A percentile compares a stretch with the other conserved stretches of the same genome.
Evolutionary conservation across 352 stramenopile genomes (phyloP).

Genomic region (Saprolegnia diclina): DNA sequence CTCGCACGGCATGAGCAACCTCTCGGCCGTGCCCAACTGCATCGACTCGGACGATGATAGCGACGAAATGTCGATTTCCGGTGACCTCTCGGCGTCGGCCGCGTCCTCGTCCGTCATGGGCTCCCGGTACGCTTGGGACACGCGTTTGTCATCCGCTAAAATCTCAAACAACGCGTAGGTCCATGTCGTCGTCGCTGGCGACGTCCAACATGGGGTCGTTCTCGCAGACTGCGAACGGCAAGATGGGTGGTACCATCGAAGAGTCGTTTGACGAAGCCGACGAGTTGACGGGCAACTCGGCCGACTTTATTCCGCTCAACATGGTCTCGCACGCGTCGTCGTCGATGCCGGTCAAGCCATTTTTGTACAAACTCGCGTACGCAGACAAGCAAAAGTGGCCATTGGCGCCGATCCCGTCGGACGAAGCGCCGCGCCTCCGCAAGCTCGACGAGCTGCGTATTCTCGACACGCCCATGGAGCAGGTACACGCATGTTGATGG

Average conservation of each 20-base stretch:
- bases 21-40: conserved; percentile 19
- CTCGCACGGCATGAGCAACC: conserved; percentile 26
- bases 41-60: conserved; percentile 24
- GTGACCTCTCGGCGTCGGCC: neutral
- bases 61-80: conserved; percentile 8
- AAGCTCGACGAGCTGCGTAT: conserved; percentile 60
- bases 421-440: conserved; percentile 46
- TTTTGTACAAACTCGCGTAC: conserved; percentile 63
- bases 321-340: neutral
- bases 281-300: neutral
- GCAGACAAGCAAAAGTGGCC: conserved; percentile 66
- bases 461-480: conserved; percentile 30
- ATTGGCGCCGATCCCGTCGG: conserved; percentile 50
- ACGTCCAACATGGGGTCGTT: conserved; percentile 21
- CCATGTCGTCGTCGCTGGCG: conserved; percentile 19
- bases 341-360: conserved; percentile 32
- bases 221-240: neutral
- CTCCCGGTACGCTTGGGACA: neutral
- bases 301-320: conserved; percentile 21
- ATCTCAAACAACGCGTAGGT: neutral
- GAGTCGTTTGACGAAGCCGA: conserved; percentile 23
- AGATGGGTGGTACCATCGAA: conserved; percentile 5
- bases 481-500: conserved; percentile 34
- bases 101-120: conserved; percentile 2
- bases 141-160: neutral